These are phyloP conservation scores for Dacryopinax primogenitus DNA, from an alignment of 768 basidiomycete genomes.

Conservation along the genomic window DNA sequence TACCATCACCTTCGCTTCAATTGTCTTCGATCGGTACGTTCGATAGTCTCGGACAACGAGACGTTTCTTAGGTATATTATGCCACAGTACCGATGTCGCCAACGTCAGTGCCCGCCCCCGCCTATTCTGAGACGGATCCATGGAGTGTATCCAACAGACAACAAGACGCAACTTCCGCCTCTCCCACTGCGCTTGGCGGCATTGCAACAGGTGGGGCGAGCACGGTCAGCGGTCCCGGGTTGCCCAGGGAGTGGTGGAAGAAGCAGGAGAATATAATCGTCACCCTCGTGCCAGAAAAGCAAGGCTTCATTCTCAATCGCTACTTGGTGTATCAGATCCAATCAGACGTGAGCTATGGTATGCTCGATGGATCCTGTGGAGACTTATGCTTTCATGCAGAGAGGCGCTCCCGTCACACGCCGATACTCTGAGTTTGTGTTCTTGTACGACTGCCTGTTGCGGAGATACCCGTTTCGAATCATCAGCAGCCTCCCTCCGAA, in stretches of 20 bases:
- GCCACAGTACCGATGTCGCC: not conserved
- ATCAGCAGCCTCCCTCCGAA: conserved; percentile 83
- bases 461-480: conserved; percentile 87
- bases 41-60: not conserved
- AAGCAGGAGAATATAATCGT: conserved; percentile 60
- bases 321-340: conserved; percentile 73
- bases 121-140: conserved; percentile 54
- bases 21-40: conserved; percentile 35
- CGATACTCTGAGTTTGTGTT: conserved; percentile 91
- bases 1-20: conserved; percentile 62
- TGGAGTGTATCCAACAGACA: conserved; percentile 25
- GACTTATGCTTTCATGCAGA: conserved; percentile 29
- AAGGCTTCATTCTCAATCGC: conserved; percentile 83
- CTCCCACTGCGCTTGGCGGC: conserved; percentile 1
- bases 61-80: not conserved
- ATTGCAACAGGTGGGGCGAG: not conserved
- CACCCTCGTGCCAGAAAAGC: conserved; percentile 59
- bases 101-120: conserved; percentile 29
- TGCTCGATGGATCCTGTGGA: conserved; percentile 13
- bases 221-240: conserved; percentile 34
- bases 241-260: conserved; percentile 80
- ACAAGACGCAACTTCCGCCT: conserved; percentile 17
- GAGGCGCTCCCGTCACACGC: conserved; percentile 56
- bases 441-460: conserved; percentile 71
- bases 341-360: conserved; percentile 50